phyloP scores from a whole-genome alignment of 225 moss, liverwort and hornwort genomes.

The Takakia lepidozioides region DNA sequence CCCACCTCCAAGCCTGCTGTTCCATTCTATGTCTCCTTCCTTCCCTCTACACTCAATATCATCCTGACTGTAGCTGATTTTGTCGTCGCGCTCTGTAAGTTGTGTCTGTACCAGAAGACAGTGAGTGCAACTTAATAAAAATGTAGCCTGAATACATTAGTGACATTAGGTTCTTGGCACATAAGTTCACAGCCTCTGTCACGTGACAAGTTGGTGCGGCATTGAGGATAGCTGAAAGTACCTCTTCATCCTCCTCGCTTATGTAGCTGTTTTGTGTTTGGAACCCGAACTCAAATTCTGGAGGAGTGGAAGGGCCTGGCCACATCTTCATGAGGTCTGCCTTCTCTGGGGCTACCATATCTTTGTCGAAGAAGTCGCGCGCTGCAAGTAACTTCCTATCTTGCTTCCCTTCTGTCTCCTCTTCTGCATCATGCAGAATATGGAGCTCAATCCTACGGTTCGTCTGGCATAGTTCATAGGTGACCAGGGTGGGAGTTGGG shows the following conservation, averaged over 20 bases:
- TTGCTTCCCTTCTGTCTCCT: neutral
- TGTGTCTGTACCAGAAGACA: too few species aligned
- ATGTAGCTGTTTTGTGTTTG: slow-evolving; percentile 2
- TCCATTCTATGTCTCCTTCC: too few species aligned
- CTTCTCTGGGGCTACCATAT: neutral
- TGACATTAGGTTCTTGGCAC: neutral
- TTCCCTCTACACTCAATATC: too few species aligned
- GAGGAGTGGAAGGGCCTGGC: slow-evolving; percentile 11
- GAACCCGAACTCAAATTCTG: slow-evolving; percentile 15
- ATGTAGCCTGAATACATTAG: neutral
- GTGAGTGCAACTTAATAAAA: neutral
- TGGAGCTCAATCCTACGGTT: too few species aligned
- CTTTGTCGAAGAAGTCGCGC: neutral
- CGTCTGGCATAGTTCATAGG: too few species aligned
- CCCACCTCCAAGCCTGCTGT: neutral
- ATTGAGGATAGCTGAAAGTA: neutral
- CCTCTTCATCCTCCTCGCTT: slow-evolving; percentile 1
- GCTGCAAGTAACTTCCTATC: neutral
- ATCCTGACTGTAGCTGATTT: too few species aligned
- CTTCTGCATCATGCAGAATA: neutral
- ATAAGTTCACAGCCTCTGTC: neutral
- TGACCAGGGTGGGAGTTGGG: too few species aligned
- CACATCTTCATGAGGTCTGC: slow-evolving; percentile 13
- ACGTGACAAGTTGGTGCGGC: neutral
- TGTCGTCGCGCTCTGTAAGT: too few species aligned